A percentile compares a stretch with the other conserved stretches of the same genome.
Conservation (phyloP, 371 early-diverging fungal genomes). For the Capillidium heterosporum region DNA sequence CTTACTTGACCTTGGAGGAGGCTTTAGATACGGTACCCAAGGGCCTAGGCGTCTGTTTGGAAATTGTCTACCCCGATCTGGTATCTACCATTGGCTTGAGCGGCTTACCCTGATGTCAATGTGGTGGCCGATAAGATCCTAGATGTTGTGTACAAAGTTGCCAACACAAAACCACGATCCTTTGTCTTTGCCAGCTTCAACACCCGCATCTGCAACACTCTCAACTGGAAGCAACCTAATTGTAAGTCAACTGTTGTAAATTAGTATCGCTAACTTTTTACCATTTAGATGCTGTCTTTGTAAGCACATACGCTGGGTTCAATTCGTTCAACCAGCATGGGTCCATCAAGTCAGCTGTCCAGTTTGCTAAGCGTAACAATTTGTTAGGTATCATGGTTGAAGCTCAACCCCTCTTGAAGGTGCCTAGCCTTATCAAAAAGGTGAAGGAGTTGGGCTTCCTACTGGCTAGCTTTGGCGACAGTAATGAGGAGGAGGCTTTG, state of each 20-base stretch:
- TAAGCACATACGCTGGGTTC: slow-evolving; percentile 50
- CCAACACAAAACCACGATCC: slow-evolving; percentile 14
- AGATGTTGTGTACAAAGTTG: slow-evolving; percentile 53
- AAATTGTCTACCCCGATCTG: slow-evolving; percentile 5
- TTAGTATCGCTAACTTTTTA: background rate
- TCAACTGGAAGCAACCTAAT: slow-evolving; percentile 96
- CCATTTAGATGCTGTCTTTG: slow-evolving; percentile 64
- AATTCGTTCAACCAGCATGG: slow-evolving; percentile 13
- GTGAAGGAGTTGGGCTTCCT: slow-evolving; percentile 82
- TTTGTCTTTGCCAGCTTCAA: slow-evolving; percentile 78
- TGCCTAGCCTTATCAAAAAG: slow-evolving; percentile 66
- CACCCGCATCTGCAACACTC: slow-evolving; percentile 71
- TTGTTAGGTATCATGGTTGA: slow-evolving; percentile 76
- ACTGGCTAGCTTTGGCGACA: slow-evolving; percentile 63
- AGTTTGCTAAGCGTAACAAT: slow-evolving; percentile 55
- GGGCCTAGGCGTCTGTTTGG: background rate
- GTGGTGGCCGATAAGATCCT: slow-evolving; percentile 66
- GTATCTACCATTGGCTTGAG: slow-evolving; percentile 21
- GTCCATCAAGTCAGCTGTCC: slow-evolving; percentile 58
- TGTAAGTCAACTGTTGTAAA: slow-evolving; percentile 29
- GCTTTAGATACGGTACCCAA: background rate
- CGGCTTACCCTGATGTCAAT: slow-evolving; percentile 62
- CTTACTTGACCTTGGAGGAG: background rate
- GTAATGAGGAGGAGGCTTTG: slow-evolving; percentile 36
- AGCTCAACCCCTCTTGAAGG: slow-evolving; percentile 60